These are phyloP conservation scores for Aeminium ludgeri DNA, from an alignment of 495 filamentous ascomycete species.

Conservation along the genomic window DNA sequence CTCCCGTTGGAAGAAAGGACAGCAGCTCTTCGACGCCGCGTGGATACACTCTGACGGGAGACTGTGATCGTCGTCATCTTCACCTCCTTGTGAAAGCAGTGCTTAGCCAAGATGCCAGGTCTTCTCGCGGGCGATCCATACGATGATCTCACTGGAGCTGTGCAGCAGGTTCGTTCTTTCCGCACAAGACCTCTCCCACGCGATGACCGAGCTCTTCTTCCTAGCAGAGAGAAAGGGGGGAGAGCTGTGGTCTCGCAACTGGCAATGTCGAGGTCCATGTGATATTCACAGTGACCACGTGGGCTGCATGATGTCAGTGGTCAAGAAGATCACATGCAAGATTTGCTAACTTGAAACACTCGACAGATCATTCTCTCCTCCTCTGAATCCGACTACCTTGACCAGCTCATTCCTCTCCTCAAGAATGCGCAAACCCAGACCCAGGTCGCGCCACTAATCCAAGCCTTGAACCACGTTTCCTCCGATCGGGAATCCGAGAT, in stretches of 20 bases:
- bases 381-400: constrained; percentile 83
- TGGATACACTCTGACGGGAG: too few species aligned
- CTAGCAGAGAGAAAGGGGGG: too few species aligned
- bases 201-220: too few species aligned
- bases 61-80: too few species aligned
- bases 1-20: too few species aligned
- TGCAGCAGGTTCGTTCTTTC: constrained; percentile 23
- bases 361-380: constrained; percentile 73
- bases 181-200: not conserved
- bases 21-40: too few species aligned
- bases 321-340: not conserved
- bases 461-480: constrained; percentile 63
- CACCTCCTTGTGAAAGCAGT: not conserved
- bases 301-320: not conserved
- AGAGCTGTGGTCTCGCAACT: not conserved
- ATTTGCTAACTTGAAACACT: not conserved
- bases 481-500: constrained; percentile 79
- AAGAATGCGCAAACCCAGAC: constrained; percentile 62
- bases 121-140: constrained; percentile 16
- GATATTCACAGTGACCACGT: not conserved
- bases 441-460: constrained; percentile 42
- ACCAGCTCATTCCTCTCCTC: constrained; percentile 83
- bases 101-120: constrained; percentile 11
- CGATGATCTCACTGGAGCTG: constrained; percentile 23
- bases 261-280: not conserved